These are phyloP conservation scores for Rhododendron henanense DNA, from an alignment of 148 eudicot species.

Conservation along the genomic window DNA sequence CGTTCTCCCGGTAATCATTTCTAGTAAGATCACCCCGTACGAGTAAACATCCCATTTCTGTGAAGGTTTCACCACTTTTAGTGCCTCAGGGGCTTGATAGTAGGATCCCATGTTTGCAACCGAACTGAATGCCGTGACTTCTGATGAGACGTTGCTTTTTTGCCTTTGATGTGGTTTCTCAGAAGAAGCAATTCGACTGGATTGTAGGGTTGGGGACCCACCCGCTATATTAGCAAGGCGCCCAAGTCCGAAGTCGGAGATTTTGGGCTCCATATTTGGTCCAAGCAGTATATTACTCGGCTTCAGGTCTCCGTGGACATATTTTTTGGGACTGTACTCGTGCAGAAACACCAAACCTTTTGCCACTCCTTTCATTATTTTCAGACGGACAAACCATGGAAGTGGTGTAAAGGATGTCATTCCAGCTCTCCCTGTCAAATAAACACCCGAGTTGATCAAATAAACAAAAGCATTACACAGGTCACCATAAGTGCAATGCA, in stretches of 20 bases:
- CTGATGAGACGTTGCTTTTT: conserved; percentile 54
- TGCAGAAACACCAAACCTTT: conserved; percentile 85
- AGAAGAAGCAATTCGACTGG: conserved; percentile 51
- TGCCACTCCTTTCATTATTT: conserved; percentile 74
- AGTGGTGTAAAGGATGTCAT: conserved; percentile 56
- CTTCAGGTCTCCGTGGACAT: conserved; percentile 92
- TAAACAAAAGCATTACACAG: neutral
- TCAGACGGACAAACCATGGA: conserved; percentile 67
- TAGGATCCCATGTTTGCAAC: conserved; percentile 33
- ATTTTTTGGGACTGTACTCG: conserved; percentile 88
- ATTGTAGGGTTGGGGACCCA: conserved; percentile 60
- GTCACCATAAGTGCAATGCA: neutral
- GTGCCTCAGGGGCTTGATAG: conserved; percentile 90
- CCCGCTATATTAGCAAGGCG: conserved; percentile 89
- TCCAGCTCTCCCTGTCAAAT: conserved; percentile 70
- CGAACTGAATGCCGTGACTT: conserved; percentile 34
- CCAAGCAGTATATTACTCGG: conserved; percentile 82
- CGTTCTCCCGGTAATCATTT: conserved; percentile 66
- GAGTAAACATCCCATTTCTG: conserved; percentile 99
- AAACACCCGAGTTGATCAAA: conserved; percentile 3
- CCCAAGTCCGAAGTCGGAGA: conserved; percentile 88
- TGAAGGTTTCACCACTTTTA: conserved; percentile 82
- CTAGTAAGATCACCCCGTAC: conserved; percentile 74
- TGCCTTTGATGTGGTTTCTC: conserved; percentile 62
- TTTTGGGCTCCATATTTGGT: conserved; percentile 72